phyloP scores from a whole-genome alignment of 2,329 filamentous ascomycete species.

The Cercospora zeina region DNA sequence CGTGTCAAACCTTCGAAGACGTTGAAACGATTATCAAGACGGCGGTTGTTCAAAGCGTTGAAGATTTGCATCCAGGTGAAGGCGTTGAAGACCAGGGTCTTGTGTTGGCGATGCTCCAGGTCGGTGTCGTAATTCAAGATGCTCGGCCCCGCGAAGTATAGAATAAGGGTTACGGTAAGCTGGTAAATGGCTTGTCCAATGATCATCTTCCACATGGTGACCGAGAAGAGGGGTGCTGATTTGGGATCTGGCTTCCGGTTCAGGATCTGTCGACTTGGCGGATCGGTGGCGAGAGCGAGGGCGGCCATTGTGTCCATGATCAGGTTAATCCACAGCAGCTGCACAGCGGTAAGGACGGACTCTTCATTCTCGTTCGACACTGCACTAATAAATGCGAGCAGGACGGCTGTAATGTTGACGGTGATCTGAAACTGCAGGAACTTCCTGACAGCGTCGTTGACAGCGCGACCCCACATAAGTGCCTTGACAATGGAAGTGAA shows the following conservation, averaged over 20 bases:
- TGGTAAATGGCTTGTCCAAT: conserved; percentile 90
- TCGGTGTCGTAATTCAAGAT: conserved; percentile 59
- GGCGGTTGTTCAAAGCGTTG: conserved; percentile 96
- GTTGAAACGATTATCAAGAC: conserved; percentile 92
- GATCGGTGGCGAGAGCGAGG: conserved; percentile 83
- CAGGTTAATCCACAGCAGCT: conserved; percentile 92
- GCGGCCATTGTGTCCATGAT: conserved; percentile 97
- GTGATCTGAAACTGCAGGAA: conserved; percentile 72
- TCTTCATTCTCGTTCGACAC: conserved; percentile 67
- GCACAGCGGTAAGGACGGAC: conserved; percentile 82
- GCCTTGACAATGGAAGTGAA: conserved; percentile 64
- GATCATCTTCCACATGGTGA: conserved; percentile 99
- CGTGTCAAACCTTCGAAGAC: conserved; percentile 84
- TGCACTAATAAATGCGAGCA: conserved; percentile 83
- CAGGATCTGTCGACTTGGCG: conserved; percentile 78
- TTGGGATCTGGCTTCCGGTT: conserved; percentile 77
- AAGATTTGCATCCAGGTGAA: conserved; percentile 99
- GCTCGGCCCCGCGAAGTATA: conserved; percentile 70
- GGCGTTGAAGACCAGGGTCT: conserved; percentile 91
- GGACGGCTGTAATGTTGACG: conserved; percentile 88
- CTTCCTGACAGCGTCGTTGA: conserved; percentile 57
- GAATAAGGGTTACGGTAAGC: conserved; percentile 71
- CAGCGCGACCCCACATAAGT: conserved; percentile 62
- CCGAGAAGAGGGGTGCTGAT: conserved; percentile 73
- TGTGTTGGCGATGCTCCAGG: conserved; percentile 56